Evolutionary conservation across 2,329 filamentous ascomycete genomes (phyloP).

Genomic region (Fusarium guadeloupense): DNA sequence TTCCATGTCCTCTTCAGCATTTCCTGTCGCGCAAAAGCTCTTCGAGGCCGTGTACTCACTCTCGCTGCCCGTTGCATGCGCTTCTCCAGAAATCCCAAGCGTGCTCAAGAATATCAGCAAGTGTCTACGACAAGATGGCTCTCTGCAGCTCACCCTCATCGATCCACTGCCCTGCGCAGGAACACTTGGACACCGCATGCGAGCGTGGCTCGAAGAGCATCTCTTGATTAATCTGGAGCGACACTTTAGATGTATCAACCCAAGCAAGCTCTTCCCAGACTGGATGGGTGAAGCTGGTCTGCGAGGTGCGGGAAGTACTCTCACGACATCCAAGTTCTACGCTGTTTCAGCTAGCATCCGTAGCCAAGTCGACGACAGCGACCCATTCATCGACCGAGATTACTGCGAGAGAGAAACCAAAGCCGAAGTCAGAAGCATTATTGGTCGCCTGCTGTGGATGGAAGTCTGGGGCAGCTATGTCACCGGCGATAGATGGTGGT

Average conservation of each 20-base stretch:
- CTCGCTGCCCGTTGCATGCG: constrained; percentile 64
- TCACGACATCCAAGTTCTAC: constrained; percentile 60
- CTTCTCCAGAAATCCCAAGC: constrained; percentile 64
- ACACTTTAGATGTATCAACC: constrained; percentile 67
- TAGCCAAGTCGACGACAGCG: constrained; percentile 32
- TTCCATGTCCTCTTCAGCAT: constrained; percentile 47
- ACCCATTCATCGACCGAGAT: constrained; percentile 35
- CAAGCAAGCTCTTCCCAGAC: constrained; percentile 64
- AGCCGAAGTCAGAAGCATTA: constrained; percentile 60
- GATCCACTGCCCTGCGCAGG: constrained; percentile 67
- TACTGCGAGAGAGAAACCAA: constrained; percentile 47
- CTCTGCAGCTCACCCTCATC: constrained; percentile 68
- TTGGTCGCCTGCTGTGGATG: constrained; percentile 68
- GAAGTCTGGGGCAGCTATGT: constrained; percentile 67
- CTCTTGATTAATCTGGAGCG: constrained; percentile 67
- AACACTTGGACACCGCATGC: constrained; percentile 66
- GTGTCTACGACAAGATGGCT: constrained; percentile 63
- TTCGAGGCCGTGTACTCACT: constrained; percentile 64
- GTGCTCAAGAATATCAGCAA: constrained; percentile 66
- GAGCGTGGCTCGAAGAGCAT: constrained; percentile 69
- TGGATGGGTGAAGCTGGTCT: constrained; percentile 68
- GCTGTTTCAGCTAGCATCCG: constrained; percentile 51
- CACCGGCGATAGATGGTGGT: constrained; percentile 65
- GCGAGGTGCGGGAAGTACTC: constrained; percentile 57
- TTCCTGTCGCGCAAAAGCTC: constrained; percentile 52